A percentile compares a stretch with the other conserved stretches of the same genome.
These are phyloP conservation scores for Obba rivulosa DNA, from an alignment of 768 basidiomycete species.

Conservation along the genomic window DNA sequence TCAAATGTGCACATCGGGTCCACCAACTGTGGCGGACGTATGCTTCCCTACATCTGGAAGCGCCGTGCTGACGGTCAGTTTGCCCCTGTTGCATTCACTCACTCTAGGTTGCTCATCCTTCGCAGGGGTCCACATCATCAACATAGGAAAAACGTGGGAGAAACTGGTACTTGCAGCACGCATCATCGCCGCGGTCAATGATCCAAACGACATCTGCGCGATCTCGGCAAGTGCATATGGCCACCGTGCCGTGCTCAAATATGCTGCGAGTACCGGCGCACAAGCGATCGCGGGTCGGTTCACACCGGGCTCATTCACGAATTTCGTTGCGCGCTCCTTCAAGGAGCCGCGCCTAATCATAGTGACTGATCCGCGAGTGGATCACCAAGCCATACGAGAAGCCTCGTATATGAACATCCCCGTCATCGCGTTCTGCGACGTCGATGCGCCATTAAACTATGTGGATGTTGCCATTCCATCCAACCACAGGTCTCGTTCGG, in stretches of 20 bases:
- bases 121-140: conserved; percentile 90
- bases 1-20: conserved; percentile 96
- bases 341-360: conserved; percentile 98
- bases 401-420: conserved; percentile 99
- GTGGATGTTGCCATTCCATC: conserved; percentile 98
- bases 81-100: background rate
- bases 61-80: conserved; percentile 86
- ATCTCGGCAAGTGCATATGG: conserved; percentile 98
- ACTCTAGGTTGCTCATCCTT: conserved; percentile 1
- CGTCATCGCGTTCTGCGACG: conserved; percentile 98
- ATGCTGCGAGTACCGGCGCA: conserved; percentile 94
- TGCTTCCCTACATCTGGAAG: conserved; percentile 98
- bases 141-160: conserved; percentile 99
- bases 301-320: conserved; percentile 98
- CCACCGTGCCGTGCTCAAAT: conserved; percentile 99
- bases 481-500: conserved; percentile 98
- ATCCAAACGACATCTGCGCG: conserved; percentile 96
- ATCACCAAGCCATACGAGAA: conserved; percentile 99
- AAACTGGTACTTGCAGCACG: conserved; percentile 98
- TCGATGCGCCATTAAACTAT: conserved; percentile 94
- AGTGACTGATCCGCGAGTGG: conserved; percentile 98
- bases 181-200: conserved; percentile 95
- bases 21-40: conserved; percentile 99
- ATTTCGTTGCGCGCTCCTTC: conserved; percentile 99
- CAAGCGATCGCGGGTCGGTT: conserved; percentile 99